Base-by-base conservation (phyloP, 108 stramenopile species). In the Conticribra guillardii region DNA sequence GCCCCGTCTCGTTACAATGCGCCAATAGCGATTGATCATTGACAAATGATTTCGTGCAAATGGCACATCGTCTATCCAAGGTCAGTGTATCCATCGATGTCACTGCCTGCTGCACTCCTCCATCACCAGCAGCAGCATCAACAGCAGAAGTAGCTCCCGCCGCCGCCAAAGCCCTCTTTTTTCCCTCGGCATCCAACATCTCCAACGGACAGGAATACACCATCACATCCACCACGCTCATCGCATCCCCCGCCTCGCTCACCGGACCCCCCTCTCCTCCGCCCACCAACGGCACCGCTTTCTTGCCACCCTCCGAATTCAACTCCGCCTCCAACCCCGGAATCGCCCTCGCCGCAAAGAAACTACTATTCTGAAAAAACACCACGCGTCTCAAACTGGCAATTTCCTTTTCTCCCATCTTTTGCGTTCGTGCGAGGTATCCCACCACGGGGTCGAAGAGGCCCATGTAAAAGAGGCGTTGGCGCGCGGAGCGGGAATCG, bases 1-100 rank as follows among this genome's bases (percentile, higher is more conserved):
- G 82, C 22, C 84, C 82, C 16, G 58, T 49, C 63, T 78, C 67
- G 47, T 70, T 58, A 67, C 84, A 88, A 58, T 85, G 84, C 71
- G 71, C 69, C 61, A 88, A 37, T 16, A 85, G 51, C 11, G 72
- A 45, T 16, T 62, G 52, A 14, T 71, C 50, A 44, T 82, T 75
- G 4, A 14, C 17, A 62, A 85, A 88, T 8, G 64, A 30, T 32
- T 74, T 76, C 4, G 84, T 78, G 55, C 84, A 84, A 51, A 78
- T 64, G 22, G 46, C 65, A 47, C 82, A 83, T 0, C 87, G 74
- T 47, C 50, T 23, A 14, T 69, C 65, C 15, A 54, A 15, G 18
- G 61, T 81, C 80, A 60, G 69, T 67, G 2, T 11, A 1, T 3
- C 27, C 52, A 61, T 54, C 34, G 28, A 83, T 60, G 26, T 72